Evolutionary conservation across 352 stramenopile genomes (phyloP).

Genomic region (Globisporangium orthogonon): DNA sequence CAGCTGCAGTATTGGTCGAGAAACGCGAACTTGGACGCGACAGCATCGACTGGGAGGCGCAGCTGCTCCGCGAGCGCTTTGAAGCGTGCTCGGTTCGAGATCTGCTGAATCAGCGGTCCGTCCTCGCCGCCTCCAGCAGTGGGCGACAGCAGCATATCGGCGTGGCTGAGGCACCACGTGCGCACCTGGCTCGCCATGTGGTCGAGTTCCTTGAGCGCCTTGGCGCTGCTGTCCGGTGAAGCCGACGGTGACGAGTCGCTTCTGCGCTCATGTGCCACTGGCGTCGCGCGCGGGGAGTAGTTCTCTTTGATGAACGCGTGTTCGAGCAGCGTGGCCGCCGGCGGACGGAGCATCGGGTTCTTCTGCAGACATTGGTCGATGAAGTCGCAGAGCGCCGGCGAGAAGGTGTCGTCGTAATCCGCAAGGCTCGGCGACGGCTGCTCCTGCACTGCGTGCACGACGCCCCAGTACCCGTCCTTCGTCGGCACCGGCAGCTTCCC

Average conservation of each 20-base stretch:
- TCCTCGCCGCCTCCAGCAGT: constrained; percentile 3
- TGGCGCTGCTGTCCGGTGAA: constrained; percentile 10
- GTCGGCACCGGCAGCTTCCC: constrained; percentile 78
- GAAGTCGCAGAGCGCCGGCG: constrained; percentile 67
- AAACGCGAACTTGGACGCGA: constrained; percentile 50
- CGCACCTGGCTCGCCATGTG: constrained; percentile 42
- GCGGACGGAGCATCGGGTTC: constrained; percentile 56
- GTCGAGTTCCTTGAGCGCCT: constrained; percentile 33
- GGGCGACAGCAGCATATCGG: constrained; percentile 26
- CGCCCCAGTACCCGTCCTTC: constrained; percentile 86
- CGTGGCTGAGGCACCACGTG: constrained; percentile 48
- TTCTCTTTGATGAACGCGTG: constrained; percentile 71
- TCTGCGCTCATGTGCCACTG: not conserved
- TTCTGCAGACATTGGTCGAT: constrained; percentile 76
- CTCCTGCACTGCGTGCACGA: constrained; percentile 81
- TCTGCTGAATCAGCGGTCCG: constrained; percentile 16
- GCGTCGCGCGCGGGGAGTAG: constrained; percentile 22
- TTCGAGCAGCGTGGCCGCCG: constrained; percentile 42
- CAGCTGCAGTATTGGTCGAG: constrained; percentile 28
- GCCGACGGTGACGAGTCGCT: constrained; percentile 12
- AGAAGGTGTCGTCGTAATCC: constrained; percentile 63
- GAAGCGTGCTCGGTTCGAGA: constrained; percentile 26
- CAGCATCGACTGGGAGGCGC: constrained; percentile 41
- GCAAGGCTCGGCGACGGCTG: constrained; percentile 58
- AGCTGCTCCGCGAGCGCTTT: constrained; percentile 39